Evolutionary conservation across 2,329 filamentous ascomycete genomes (phyloP).

Genomic region (Aspergillus versicolor): DNA sequence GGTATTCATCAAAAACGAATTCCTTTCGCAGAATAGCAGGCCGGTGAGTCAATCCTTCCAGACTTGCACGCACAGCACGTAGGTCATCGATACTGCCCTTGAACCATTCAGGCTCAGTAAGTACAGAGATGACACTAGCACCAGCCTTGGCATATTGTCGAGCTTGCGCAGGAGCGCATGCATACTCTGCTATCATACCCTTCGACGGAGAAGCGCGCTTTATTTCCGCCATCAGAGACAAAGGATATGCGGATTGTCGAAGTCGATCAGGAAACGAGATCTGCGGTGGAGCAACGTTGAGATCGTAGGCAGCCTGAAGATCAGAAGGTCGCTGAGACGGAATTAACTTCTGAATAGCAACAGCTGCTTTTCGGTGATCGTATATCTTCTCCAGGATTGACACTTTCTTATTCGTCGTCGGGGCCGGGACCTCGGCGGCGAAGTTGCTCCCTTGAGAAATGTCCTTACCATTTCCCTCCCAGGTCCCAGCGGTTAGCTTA

Average conservation of each 20-base stretch:
- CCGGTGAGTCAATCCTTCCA: conserved; percentile 88
- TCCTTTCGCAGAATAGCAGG: conserved; percentile 93
- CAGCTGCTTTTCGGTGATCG: conserved; percentile 70
- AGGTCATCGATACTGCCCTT: conserved; percentile 96
- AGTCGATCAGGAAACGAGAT: conserved; percentile 78
- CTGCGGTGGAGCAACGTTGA: conserved; percentile 80
- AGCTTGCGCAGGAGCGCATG: conserved; percentile 86
- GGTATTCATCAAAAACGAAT: conserved; percentile 97
- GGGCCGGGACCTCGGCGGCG: conserved; percentile 15
- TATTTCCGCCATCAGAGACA: conserved; percentile 96
- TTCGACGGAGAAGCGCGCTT: conserved; percentile 97
- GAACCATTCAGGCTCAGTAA: conserved; percentile 99
- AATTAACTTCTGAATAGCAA: conserved; percentile 77
- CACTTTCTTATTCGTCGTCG: conserved; percentile 59
- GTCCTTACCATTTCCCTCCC: conserved; percentile 69
- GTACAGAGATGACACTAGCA: conserved; percentile 95
- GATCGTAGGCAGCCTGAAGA: conserved; percentile 80
- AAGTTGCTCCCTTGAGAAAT: conserved; percentile 23
- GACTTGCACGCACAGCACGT: conserved; percentile 77
- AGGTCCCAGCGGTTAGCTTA: conserved; percentile 82
- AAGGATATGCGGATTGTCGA: conserved; percentile 76
- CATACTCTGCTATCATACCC: conserved; percentile 83
- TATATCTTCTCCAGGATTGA: conserved; percentile 94
- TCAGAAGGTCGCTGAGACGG: conserved; percentile 82
- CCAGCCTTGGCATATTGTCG: conserved; percentile 89